Evolutionary conservation across 163 green algal genomes (phyloP), one percentile per base, ranked within the genome.

Genomic region (Prototheca wickerhamii): DNA sequence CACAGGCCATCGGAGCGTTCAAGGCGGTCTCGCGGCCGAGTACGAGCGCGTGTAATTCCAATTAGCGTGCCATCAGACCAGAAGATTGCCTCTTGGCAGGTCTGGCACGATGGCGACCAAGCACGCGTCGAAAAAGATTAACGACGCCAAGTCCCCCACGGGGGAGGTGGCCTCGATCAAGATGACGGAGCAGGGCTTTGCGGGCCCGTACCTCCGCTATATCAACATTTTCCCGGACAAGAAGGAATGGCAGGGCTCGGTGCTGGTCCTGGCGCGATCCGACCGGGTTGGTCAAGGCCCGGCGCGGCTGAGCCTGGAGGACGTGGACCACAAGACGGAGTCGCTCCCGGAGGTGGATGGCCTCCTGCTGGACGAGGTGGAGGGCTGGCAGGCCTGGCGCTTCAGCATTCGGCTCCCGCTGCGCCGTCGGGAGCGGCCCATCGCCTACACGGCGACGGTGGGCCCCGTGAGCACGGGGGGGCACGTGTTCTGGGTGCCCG

Each of bases 401-500:
- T 58, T 58, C 26, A 18, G 26, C 51, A 26, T 58, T 6, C 7
- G 51, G 6, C 26, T 58, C n/a, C 1, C 25, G 25, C 51, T 58
- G 26, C 26, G 12, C 25, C 8, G 8, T 23, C 4, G 6, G n/a
- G 10, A 37, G 51, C 51, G 26, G n/a, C 26, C 51, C 18, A 21
- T 58, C 8, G 26, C 8, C 26, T 58, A 58, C 26, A 18, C n/a
- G 0, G 51, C 34, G 10, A 15, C 29, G 28, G 26, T 53, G 20
- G 32, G 32, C 3, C 33, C 26, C 7, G 8, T 43, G 17, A 5
- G 3, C 32, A 67, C 58, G 0, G 33, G 49, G 2, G n/a, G 35
- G 21, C 71, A 53, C 46, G 73, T 35, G 17, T 76, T 79, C 51
- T 75, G 42, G 32, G 52, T 79, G 32, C 67, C 74, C 2, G 74